Conservation (phyloP, 805 yeast species). For the Phaffomyces antillensis region DNA sequence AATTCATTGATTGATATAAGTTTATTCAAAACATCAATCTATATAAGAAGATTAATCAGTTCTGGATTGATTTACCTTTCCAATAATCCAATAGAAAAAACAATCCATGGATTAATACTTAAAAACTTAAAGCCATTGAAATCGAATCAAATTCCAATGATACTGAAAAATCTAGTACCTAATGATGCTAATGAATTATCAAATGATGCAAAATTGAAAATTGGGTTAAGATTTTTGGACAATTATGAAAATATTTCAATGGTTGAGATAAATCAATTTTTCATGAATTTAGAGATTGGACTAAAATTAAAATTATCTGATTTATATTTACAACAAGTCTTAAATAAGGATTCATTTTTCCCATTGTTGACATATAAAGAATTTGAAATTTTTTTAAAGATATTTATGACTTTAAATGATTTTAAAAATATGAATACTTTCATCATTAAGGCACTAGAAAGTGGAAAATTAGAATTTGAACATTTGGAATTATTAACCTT, state of each 20-base stretch:
- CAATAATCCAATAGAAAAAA: conserved; percentile 42
- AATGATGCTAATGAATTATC: conserved; percentile 1
- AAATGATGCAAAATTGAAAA: conserved; percentile 12
- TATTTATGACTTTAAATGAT: conserved; percentile 13
- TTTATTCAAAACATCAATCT: conserved; percentile 44
- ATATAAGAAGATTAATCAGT: conserved; percentile 74
- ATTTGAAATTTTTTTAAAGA: conserved; percentile 16
- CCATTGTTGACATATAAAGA: conserved; percentile 32
- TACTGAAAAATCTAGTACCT: conserved; percentile 38
- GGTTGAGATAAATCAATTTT: conserved; percentile 8
- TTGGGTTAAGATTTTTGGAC: conserved; percentile 30
- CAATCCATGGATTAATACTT: conserved; percentile 48
- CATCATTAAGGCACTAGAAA: conserved; percentile 12
- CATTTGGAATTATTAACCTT: conserved; percentile 12
- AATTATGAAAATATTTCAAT: conserved; percentile 16
- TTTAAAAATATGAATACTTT: conserved; percentile 21
- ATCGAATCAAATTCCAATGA: conserved; percentile 49
- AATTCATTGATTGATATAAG: conserved; percentile 35
- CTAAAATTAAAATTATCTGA: conserved; percentile 29
- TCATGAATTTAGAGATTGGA: conserved; percentile 21
- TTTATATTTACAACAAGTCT: conserved; percentile 21
- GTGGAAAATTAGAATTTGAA: conserved; percentile 13
- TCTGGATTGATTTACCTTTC: conserved; percentile 71
- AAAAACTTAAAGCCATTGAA: conserved; percentile 49
- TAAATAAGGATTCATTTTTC: conserved; percentile 26